Base-by-base conservation (phyloP, 331 rosid species). In the Malus hybrid region DNA sequence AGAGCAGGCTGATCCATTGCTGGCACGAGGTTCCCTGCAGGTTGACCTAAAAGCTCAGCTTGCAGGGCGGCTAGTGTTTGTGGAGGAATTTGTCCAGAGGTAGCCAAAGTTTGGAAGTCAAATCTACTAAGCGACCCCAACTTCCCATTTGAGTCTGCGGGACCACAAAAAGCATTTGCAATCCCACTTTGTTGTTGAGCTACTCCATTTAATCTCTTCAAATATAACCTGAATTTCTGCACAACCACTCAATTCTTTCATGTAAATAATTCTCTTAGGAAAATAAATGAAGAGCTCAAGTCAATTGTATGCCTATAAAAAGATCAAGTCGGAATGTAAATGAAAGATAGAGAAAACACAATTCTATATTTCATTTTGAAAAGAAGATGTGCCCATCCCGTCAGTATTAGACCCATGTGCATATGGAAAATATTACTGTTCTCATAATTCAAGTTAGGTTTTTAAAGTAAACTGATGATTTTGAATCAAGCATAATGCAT, bases 51-150 rank as follows among this genome's bases (percentile, higher is more conserved):
- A 81, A 91, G 86, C 80, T 89, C 95, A 55, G 91, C 95, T 73
- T 89, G 95, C 83, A 86, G 72, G 59, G 76, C 86, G 15, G 97
- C 90, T n/a, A 89, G 87, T 34, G 95, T 86, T 80, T 91, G 89
- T 16, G 91, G 89, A 50, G 97, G 83, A 76, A 88, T 86, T 79
- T 86, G 92, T 36, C 90, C 88, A 74, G 91, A 82, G 57, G 90
- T 87, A 75, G 93, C 90, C 84, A 89, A 69, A 24, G 95, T 78
- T 76, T 83, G 89, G 67, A 83, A 66, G 71, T 79, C 88, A 85
- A 79, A 81, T 73, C 83, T 78, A 65, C 87, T 86, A 76, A 84
- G 81, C 46, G 79, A 76, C 50, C 83, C 90, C 82, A 83, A 62
- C 74, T 85, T 87, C 71, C 65, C 82, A 76, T 83, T 83, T 63